A percentile compares a stretch with the other conserved stretches of the same genome.
These are phyloP conservation scores for Fusarium vanettenii DNA, from an alignment of 2,329 filamentous ascomycete species.

Conservation along the genomic window DNA sequence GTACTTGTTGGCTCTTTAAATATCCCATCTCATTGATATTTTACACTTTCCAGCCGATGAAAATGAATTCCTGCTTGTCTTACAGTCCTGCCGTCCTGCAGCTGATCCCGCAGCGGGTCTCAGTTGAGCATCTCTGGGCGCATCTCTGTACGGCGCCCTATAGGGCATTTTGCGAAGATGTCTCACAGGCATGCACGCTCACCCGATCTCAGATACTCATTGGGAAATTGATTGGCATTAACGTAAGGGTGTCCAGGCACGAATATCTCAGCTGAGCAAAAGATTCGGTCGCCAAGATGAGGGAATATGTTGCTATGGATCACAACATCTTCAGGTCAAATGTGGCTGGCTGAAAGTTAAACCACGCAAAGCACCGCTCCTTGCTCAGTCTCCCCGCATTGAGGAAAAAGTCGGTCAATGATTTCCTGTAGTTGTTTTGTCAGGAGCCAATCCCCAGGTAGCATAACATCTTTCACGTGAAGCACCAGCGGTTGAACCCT, in stretches of 20 bases:
- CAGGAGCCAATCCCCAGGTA: not conserved
- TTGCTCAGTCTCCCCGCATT: not conserved
- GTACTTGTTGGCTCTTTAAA: not conserved
- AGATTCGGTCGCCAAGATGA: not conserved
- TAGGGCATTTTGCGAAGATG: not conserved
- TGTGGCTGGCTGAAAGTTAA: not conserved
- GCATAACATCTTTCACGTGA: not conserved
- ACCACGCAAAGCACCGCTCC: not conserved
- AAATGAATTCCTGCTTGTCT: not conserved
- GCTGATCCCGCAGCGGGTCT: not conserved
- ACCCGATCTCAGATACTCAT: not conserved
- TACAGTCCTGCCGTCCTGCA: not conserved
- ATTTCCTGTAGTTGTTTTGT: not conserved
- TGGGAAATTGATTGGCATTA: slow-evolving; percentile 3
- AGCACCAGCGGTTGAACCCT: too few relatives aligned
- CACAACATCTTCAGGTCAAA: not conserved
- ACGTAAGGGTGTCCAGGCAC: not conserved
- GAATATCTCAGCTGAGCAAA: not conserved
- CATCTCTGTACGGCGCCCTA: not conserved
- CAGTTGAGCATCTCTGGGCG: not conserved
- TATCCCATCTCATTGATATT: not conserved
- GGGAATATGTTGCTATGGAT: slow-evolving; percentile 11
- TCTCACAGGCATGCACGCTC: not conserved
- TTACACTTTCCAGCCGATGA: not conserved
- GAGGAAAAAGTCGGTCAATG: not conserved